Base-by-base conservation (phyloP, 2,329 filamentous ascomycete species). In the Penicillium sp. region DNA sequence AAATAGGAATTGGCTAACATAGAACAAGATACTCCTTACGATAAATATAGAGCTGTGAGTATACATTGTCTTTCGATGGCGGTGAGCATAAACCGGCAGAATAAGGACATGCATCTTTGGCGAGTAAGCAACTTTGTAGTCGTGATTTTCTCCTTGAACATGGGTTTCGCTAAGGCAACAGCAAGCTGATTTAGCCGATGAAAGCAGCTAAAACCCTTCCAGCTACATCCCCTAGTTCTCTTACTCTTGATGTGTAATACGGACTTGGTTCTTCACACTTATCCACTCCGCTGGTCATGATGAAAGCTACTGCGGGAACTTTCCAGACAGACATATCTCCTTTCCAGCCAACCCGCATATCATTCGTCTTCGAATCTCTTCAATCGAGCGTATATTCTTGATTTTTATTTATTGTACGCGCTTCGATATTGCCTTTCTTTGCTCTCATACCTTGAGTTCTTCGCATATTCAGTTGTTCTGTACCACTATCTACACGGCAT, bases 271-370 rank as follows among this genome's bases (percentile, higher is more conserved):
- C 55, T n/a, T 53, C 49, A 50, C 55, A 55, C 60, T 51, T 62
- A 62, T 51, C 49, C 55, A 58, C 49, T 49, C 52, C 60, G 60
- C 62, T 59, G 69, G 70, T 63, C 70, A 72, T 69, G 67, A 72
- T 72, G 70, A 66, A 64, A 72, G 66, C 68, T 66, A 68, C 65
- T 69, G 64, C 67, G 64, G 64, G 63, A 67, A 68, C 56, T 58
- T 66, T 61, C 63, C 61, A 68, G 58, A 68, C 63, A 68, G 60
- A 68, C 56, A 66, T 61, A 66, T 64, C 64, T 58, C 56, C 65
- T 64, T 56, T 65, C 66, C 51, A 64, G 49, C 38, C 61, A 57
- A 58, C 56, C 53, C 49, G 47, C 58, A 63, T 64, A 64, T 29
- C 56, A 52, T 62, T 63, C 38, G 38, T 44, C 56, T 49, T 41